A percentile compares a stretch with the other conserved stretches of the same genome.
Evolutionary conservation across 768 basidiomycete genomes (phyloP).

Genomic region (Serendipita sp.): DNA sequence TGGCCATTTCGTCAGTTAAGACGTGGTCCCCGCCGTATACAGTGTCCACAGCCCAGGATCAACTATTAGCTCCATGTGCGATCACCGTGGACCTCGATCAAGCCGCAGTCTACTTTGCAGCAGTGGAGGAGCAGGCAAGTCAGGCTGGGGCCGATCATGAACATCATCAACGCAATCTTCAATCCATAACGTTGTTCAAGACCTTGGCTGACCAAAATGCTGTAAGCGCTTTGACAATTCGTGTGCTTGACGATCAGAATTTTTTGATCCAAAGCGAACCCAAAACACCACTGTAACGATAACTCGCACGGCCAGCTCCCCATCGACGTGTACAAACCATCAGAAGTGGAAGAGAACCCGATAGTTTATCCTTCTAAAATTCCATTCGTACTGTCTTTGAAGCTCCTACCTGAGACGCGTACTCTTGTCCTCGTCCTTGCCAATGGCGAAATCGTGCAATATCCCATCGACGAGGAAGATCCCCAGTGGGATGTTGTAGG

Average conservation of each 20-base stretch:
- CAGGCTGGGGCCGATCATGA: too few species aligned
- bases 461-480: conserved; percentile 27
- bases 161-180: too few species aligned
- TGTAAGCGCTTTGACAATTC: too few species aligned
- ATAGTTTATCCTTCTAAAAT: not conserved
- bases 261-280: too few species aligned
- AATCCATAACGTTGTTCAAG: too few species aligned
- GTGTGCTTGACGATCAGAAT: too few species aligned
- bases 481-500: conserved; percentile 66
- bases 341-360: not conserved
- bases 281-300: too few species aligned
- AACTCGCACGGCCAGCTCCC: too few species aligned
- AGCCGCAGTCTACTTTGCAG: not conserved
- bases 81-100: not conserved
- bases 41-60: not conserved
- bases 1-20: not conserved
- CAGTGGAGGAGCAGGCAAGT: too few species aligned
- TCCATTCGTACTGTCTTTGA: conserved; percentile 38
- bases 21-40: not conserved
- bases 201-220: too few species aligned
- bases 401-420: conserved; percentile 57
- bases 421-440: conserved; percentile 50
- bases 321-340: too few species aligned
- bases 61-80: too few species aligned
- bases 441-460: conserved; percentile 68